Evolutionary conservation across 768 basidiomycete species (phyloP), one percentile per base, ranked within the genome.

Genomic region (Macrolepiota fuliginosa): DNA sequence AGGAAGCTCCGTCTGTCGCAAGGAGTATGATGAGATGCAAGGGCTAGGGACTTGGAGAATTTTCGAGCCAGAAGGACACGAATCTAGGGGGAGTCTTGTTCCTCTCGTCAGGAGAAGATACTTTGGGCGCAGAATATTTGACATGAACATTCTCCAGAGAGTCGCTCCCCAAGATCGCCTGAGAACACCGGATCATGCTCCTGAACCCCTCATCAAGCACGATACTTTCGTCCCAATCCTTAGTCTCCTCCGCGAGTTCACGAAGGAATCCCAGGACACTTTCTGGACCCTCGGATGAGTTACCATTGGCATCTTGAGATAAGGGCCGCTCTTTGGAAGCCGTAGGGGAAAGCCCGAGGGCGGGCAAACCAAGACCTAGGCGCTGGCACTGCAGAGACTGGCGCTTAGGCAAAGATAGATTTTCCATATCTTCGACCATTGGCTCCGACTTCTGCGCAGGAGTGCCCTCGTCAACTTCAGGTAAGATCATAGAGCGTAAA

Each of bases 181-280:
- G 67, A 22, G 77, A 75, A 40, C 68, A 68, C 49, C 76, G 66
- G 17, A 83, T 75, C 71, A 83, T 72, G 4, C 71, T 68, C 64
- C 74, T 80, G 71, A 84, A 84, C 19, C 77, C 77, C 39, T 77
- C 68, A 63, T 81, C 77, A 69, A 82, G 72, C 64, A 80, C 81
- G 37, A 83, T 66, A 61, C 74, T 78, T 15, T 75, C 70, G 63
- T 83, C 82, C 83, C 83, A 84, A 39, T 76, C 76, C 53, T 72
- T 81, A 17, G 81, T 79, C 64, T 81, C 82, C 49, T 80, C 76
- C 1, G 79, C 79, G 37, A 84, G 74, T 65, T 83, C 81, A 15
- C 75, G 74, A 35, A 84, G 79, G 13, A 84, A 73, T 10, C 71
- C 74, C 32, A 80, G 67, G 37, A 82, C 65, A 29, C 70, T 68